Percentiles rank a stretch among this genome's conserved stretches.
phyloP scores from a whole-genome alignment of 306 rosid species.

The Carpinus viminea region DNA sequence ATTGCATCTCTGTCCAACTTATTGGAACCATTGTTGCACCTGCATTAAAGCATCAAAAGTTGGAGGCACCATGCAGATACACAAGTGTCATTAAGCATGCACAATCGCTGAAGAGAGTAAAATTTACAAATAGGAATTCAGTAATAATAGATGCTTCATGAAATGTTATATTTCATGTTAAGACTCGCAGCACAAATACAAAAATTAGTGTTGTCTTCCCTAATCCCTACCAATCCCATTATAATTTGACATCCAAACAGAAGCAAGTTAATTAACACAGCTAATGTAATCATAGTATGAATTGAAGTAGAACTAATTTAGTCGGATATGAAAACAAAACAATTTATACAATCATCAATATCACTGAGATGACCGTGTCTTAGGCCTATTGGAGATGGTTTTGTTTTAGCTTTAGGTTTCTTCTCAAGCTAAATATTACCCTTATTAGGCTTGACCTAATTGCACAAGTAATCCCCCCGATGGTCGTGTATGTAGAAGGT shows the following conservation, averaged over 20 bases:
- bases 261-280: neutral
- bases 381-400: no score
- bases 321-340: neutral
- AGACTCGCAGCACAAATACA: neutral
- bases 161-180: neutral
- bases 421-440: no score
- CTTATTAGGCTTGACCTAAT: no score
- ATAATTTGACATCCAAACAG: neutral
- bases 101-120: neutral
- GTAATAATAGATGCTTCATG: constrained; percentile 4
- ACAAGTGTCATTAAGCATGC: neutral
- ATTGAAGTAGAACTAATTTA: neutral
- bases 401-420: no score
- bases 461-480: no score
- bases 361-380: no score
- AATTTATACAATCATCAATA: neutral
- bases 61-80: constrained; percentile 16
- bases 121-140: constrained; percentile 2
- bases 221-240: neutral
- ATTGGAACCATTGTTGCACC: constrained; percentile 84
- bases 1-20: constrained; percentile 96
- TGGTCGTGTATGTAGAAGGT: no score
- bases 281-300: neutral
- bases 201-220: neutral
- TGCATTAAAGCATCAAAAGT: constrained; percentile 27